Evolutionary conservation across 805 yeast species (phyloP).

Genomic region (Suhomyces prunicola): DNA sequence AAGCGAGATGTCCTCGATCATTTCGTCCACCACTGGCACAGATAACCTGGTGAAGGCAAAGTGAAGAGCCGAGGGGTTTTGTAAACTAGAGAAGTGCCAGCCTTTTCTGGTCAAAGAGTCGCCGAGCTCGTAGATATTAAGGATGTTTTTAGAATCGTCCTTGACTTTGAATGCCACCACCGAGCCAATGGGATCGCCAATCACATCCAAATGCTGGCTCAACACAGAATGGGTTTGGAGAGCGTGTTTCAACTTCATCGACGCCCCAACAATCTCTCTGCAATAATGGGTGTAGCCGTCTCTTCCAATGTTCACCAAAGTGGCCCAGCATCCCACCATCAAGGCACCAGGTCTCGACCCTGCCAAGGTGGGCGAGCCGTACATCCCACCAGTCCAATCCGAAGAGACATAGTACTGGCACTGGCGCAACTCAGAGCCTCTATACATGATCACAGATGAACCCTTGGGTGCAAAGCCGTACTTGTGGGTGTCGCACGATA

Average conservation of each 20-base stretch:
- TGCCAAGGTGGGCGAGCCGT: slow-evolving; percentile 94
- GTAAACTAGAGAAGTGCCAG: slow-evolving; percentile 89
- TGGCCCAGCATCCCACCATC: slow-evolving; percentile 98
- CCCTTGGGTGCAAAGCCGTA: slow-evolving; percentile 99
- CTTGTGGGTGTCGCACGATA: slow-evolving; percentile 98
- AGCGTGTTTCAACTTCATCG: slow-evolving; percentile 52
- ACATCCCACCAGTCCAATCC: slow-evolving; percentile 93
- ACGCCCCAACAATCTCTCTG: slow-evolving; percentile 60
- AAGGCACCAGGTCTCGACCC: slow-evolving; percentile 97
- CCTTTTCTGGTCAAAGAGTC: slow-evolving; percentile 66
- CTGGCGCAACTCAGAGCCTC: slow-evolving; percentile 61
- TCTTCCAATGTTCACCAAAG: slow-evolving; percentile 75
- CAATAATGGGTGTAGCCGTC: slow-evolving; percentile 76
- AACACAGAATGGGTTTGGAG: slow-evolving; percentile 44
- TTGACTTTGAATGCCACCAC: slow-evolving; percentile 75
- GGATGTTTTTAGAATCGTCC: slow-evolving; percentile 9
- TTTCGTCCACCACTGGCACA: slow-evolving; percentile 55
- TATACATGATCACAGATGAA: slow-evolving; percentile 87
- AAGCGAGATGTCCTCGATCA: slow-evolving; percentile 50
- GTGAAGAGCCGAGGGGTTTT: slow-evolving; percentile 88
- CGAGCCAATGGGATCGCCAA: slow-evolving; percentile 84
- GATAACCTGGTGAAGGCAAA: slow-evolving; percentile 81
- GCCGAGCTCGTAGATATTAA: slow-evolving; percentile 76
- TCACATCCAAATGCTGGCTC: slow-evolving; percentile 54
- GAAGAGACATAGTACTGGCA: slow-evolving; percentile 81